Percentiles rank a stretch among this genome's conserved stretches.
These are phyloP conservation scores for Aphanoascus verrucosus DNA, from an alignment of 2,329 filamentous ascomycete genomes.

Conservation along the genomic window DNA sequence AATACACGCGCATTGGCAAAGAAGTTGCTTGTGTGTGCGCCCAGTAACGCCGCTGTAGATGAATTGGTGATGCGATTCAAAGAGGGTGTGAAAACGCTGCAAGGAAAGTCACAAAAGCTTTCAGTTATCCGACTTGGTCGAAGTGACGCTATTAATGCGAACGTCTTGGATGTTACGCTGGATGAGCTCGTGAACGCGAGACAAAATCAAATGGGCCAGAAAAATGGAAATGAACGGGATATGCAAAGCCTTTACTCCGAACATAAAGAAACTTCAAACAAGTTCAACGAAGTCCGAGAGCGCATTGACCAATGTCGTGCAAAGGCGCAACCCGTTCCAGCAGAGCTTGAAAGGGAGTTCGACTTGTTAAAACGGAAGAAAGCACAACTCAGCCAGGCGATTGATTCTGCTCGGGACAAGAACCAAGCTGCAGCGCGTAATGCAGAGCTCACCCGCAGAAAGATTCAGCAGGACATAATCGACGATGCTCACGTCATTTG, in stretches of 20 bases:
- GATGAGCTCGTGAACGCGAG: conserved; percentile 78
- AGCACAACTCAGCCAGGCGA: conserved; percentile 63
- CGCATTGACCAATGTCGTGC: conserved; percentile 58
- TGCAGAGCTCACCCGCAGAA: conserved; percentile 71
- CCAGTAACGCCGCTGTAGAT: conserved; percentile 95
- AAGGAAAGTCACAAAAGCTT: conserved; percentile 62
- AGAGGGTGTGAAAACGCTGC: conserved; percentile 66
- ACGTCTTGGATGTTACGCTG: conserved; percentile 81
- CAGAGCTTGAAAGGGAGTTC: conserved; percentile 60
- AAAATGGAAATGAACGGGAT: conserved; percentile 40
- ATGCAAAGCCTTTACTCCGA: conserved; percentile 59
- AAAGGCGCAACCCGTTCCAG: conserved; percentile 35
- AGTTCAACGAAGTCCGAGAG: conserved; percentile 59
- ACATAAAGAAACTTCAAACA: conserved; percentile 50
- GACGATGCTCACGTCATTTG: conserved; percentile 87
- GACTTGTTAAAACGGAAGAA: conserved; percentile 69
- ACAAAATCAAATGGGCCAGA: conserved; percentile 42
- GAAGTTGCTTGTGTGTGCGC: conserved; percentile 92
- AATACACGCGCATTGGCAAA: conserved; percentile 44
- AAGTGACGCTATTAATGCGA: conserved; percentile 81
- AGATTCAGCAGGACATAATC: conserved; percentile 81
- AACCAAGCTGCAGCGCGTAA: conserved; percentile 73
- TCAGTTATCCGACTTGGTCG: conserved; percentile 83
- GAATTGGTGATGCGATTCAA: conserved; percentile 91
- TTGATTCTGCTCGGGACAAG: conserved; percentile 77